Percentiles rank a stretch among this genome's conserved stretches.
These are phyloP conservation scores for Mycena galericulata DNA, from an alignment of 768 basidiomycete genomes.

Conservation along the genomic window DNA sequence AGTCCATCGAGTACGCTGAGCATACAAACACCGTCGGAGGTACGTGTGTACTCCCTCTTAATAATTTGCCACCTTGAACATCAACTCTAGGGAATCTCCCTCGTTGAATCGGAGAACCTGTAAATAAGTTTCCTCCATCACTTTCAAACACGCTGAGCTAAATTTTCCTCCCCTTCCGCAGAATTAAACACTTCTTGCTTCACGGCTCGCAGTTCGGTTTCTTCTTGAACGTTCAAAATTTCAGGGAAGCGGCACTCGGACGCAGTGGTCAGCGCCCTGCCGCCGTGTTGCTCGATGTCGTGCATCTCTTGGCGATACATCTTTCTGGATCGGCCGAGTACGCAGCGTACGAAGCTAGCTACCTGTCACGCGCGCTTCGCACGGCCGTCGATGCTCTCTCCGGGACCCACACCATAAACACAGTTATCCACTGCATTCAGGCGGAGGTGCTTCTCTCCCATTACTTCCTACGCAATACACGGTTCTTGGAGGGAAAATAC, in stretches of 20 bases:
- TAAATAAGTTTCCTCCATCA: neutral
- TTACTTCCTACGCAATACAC: constrained; percentile 58
- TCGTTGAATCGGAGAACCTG: constrained; percentile 28
- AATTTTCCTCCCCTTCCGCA: neutral
- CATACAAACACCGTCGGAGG: neutral
- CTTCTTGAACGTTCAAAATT: constrained; percentile 57
- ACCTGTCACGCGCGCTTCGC: constrained; percentile 35
- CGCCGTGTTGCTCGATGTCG: constrained; percentile 32
- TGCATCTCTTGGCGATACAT: constrained; percentile 36
- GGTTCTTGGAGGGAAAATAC: constrained; percentile 59
- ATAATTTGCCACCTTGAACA: neutral
- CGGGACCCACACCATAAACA: constrained; percentile 40
- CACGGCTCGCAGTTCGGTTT: constrained; percentile 54
- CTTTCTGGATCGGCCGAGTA: constrained; percentile 33
- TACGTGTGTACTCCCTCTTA: neutral
- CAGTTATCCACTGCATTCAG: constrained; percentile 52
- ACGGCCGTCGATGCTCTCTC: constrained; percentile 30
- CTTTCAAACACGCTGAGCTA: neutral
- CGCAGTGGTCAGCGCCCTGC: constrained; percentile 30
- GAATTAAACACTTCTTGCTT: constrained; percentile 35
- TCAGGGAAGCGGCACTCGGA: constrained; percentile 43
- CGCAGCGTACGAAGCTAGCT: constrained; percentile 26
- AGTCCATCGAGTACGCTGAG: neutral
- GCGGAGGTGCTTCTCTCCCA: constrained; percentile 57
- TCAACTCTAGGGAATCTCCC: constrained; percentile 12